These are phyloP conservation scores for Craspedostauros australis DNA, from an alignment of 108 stramenopile species.

Conservation along the genomic window DNA sequence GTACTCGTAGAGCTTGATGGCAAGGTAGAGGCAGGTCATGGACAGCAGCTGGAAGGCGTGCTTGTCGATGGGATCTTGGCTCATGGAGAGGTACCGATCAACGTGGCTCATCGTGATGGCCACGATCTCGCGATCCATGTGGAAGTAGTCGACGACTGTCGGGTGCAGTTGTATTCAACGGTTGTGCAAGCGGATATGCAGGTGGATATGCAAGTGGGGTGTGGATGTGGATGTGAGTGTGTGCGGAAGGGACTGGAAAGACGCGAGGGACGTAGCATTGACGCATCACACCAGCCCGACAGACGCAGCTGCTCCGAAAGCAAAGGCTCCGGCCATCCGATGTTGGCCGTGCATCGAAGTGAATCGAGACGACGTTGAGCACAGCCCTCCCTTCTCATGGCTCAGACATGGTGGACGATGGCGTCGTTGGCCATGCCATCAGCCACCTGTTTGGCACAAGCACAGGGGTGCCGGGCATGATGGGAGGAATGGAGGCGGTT, in stretches of 20 bases:
- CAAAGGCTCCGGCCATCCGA: no score
- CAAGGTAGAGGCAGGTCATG: constrained; percentile 69
- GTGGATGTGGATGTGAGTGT: no score
- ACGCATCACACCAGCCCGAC: no score
- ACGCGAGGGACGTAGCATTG: no score
- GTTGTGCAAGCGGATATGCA: background rate
- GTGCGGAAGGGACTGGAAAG: no score
- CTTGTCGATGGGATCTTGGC: constrained; percentile 13
- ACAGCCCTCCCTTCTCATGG: no score
- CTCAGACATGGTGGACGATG: no score
- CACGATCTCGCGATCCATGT: constrained; percentile 49
- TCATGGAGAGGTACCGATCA: constrained; percentile 40
- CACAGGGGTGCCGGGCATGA: background rate
- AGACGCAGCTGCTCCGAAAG: no score
- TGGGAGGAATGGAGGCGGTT: background rate
- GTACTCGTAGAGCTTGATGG: constrained; percentile 59
- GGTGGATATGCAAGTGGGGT: background rate
- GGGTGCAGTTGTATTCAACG: no score
- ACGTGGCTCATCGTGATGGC: constrained; percentile 39
- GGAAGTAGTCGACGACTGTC: constrained; percentile 52
- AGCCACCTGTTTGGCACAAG: background rate
- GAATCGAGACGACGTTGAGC: no score
- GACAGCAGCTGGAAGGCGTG: constrained; percentile 57
- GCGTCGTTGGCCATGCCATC: background rate
- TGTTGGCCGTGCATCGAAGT: no score